Percentiles rank a stretch among this genome's conserved stretches.
Evolutionary conservation across 257 asterid genomes (phyloP).

Genomic region (Nicotiana paniculata): DNA sequence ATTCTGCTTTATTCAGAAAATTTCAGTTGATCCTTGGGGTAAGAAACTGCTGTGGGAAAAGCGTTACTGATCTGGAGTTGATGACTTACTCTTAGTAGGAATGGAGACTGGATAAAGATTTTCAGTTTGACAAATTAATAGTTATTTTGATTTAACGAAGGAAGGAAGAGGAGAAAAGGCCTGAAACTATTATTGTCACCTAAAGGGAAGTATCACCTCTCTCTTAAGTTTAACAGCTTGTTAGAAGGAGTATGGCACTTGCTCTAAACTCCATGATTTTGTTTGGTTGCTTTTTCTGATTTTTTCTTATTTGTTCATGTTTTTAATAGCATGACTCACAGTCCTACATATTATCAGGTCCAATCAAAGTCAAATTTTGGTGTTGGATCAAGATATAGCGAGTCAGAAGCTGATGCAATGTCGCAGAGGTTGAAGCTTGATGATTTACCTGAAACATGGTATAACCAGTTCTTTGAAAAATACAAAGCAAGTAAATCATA

Average conservation of each 20-base stretch:
- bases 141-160: neutral
- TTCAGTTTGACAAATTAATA: neutral
- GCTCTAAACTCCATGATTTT: neutral
- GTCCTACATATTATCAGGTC: slow-evolving; percentile 28
- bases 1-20: neutral
- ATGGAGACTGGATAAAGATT: neutral
- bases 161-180: neutral
- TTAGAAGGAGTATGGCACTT: neutral
- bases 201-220: neutral
- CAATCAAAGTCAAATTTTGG: slow-evolving; percentile 46
- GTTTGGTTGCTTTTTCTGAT: neutral
- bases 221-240: neutral
- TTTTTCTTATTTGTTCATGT: neutral
- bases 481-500: slow-evolving; percentile 65
- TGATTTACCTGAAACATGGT: slow-evolving; percentile 90
- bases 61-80: neutral
- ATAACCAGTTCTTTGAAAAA: slow-evolving; percentile 69
- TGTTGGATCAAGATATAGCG: slow-evolving; percentile 56
- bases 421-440: slow-evolving; percentile 58
- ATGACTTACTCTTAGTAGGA: neutral
- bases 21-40: neutral
- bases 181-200: neutral
- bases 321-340: neutral
- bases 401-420: slow-evolving; percentile 51
- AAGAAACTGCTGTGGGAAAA: neutral